Evolutionary conservation across 805 yeast genomes (phyloP).

Genomic region (Priceomyces melissophilus): DNA sequence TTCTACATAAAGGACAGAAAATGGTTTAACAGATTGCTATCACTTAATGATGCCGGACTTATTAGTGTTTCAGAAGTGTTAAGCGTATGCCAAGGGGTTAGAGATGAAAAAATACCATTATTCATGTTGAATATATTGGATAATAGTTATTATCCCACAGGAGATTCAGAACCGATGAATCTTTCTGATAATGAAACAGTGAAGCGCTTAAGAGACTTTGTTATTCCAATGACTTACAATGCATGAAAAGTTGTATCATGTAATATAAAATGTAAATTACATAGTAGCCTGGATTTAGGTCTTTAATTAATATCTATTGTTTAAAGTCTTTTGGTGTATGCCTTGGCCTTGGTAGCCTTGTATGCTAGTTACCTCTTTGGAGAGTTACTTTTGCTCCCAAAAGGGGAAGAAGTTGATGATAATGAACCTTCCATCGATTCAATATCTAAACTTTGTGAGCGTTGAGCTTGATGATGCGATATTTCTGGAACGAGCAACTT

Average conservation of each 20-base stretch:
- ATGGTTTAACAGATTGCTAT: conserved; percentile 34
- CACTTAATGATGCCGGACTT: conserved; percentile 23
- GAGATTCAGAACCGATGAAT: conserved; percentile 13
- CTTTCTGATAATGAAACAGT: conserved; percentile 27
- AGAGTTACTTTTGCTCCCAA: neutral
- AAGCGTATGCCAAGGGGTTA: conserved; percentile 31
- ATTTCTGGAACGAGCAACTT: neutral
- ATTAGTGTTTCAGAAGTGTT: conserved; percentile 29
- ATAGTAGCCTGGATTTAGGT: neutral
- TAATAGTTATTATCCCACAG: conserved; percentile 23
- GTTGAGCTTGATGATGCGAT: neutral
- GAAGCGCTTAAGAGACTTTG: conserved; percentile 29
- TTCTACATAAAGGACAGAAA: conserved; percentile 32
- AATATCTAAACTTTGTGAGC: conserved; percentile 1
- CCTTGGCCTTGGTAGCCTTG: neutral
- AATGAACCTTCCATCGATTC: conserved; percentile 3
- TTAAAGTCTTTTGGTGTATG: neutral
- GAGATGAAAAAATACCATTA: conserved; percentile 35
- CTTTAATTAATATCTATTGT: neutral
- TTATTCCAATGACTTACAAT: conserved; percentile 32
- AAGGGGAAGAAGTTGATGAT: conserved; percentile 1
- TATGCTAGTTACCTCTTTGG: neutral
- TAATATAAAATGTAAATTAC: conserved; percentile 1
- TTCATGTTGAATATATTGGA: conserved; percentile 35
- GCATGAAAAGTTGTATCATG: conserved; percentile 2